A percentile compares a stretch with the other conserved stretches of the same genome.
phyloP scores from a whole-genome alignment of 257 asterid species.

The Anisodus acutangulus region DNA sequence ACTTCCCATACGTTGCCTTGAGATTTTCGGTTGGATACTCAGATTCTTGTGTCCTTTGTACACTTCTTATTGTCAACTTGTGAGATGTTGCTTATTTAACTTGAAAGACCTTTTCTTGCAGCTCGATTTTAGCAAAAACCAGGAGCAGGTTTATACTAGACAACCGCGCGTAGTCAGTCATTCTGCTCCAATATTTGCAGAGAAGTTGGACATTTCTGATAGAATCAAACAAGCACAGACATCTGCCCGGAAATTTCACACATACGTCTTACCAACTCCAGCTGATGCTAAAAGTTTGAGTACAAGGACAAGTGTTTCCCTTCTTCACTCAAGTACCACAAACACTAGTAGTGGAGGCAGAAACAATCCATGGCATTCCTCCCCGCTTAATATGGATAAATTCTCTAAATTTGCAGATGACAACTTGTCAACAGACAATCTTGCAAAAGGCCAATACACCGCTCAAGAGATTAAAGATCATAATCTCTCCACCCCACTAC shows the following conservation, averaged over 20 bases:
- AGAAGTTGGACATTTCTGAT: constrained; percentile 73
- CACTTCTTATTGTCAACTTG: constrained; percentile 15
- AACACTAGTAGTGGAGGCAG: constrained; percentile 44
- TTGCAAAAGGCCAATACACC: constrained; percentile 48
- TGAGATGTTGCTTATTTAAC: constrained; percentile 9
- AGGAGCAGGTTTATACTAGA: constrained; percentile 57
- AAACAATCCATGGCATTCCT: constrained; percentile 78
- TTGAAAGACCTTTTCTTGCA: constrained; percentile 33
- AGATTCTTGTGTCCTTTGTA: background rate
- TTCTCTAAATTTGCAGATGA: constrained; percentile 53
- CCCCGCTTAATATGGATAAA: constrained; percentile 74
- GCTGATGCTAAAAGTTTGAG: constrained; percentile 72
- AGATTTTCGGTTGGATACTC: constrained; percentile 22
- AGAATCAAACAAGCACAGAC: constrained; percentile 60
- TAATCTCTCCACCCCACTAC: constrained; percentile 69
- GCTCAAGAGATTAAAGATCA: constrained; percentile 53
- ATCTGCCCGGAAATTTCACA: constrained; percentile 54
- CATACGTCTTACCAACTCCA: constrained; percentile 91
- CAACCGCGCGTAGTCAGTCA: constrained; percentile 59
- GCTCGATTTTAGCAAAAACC: constrained; percentile 51
- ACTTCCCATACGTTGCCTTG: background rate
- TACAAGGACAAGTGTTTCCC: constrained; percentile 47
- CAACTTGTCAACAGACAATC: constrained; percentile 40
- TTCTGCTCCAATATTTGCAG: constrained; percentile 92
- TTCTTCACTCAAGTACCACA: constrained; percentile 42